Base-by-base conservation (phyloP, 2,329 filamentous ascomycete genomes). In the Madurella fahalii region DNA sequence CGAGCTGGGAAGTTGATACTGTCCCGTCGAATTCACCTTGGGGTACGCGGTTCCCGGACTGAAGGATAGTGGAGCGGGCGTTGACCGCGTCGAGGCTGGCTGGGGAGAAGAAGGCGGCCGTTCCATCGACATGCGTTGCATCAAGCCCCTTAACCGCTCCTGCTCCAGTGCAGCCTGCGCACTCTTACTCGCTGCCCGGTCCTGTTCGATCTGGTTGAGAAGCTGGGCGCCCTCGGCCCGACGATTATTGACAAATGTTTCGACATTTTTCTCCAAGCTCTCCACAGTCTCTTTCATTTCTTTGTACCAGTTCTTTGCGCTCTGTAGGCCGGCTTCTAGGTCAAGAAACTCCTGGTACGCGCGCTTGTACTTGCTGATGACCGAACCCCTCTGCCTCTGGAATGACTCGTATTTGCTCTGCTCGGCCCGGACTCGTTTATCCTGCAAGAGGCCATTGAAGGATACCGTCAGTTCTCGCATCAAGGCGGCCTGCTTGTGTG, bases 61-160 rank as follows among this genome's bases (percentile, higher is more conserved):
- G 62, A 72, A 70, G 58, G 69, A 69, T 57, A 71, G 68, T 52
- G 72, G 69, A 9, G 68, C 59, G 1, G 71, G 71, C 7, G 64
- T 65, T 15, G 67, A 65, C 45, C 64, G 70, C n/a, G 73, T 69
- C 11, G 72, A 66, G 40, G 69, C 68, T 12, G 58, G 52, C 17
- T 60, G 65, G n/a, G 72, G 65, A 40, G 77, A 71, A 45, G 73
- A 71, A 2, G 78, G 40, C 69, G 53, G 74, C 45, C 80, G 76
- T n/a, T 93, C 90, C 73, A 96, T 87, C 1, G 91, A 92, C 84
- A 97, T 93, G 51, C 92, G 84, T 67, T 96, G 92, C 94, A 99
- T 97, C 40, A 99, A 76, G 41, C 89, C 88, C 54, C 89, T 85
- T 53, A 99, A 74, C 52, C 93, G 83, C 65, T 95, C 90, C 53